phyloP scores from a whole-genome alignment of 345 rosid species.

The Camelina hispida region DNA sequence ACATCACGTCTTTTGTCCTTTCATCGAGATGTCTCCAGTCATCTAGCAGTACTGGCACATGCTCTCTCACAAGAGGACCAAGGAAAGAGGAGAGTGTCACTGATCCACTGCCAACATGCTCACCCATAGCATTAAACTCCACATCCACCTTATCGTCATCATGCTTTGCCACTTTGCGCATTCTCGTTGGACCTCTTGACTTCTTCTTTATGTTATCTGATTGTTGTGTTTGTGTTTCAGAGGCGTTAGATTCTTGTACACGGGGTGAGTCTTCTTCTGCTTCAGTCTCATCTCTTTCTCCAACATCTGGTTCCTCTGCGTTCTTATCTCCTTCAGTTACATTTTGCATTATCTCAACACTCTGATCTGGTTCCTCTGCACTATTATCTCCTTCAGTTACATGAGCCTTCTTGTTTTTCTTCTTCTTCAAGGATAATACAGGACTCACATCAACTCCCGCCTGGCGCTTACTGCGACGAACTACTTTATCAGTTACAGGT shows the following conservation, averaged over 20 bases:
- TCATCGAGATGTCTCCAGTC: background rate
- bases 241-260: too few relatives aligned
- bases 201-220: too few relatives aligned
- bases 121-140: background rate
- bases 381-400: too few relatives aligned
- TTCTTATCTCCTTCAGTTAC: background rate
- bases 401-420: background rate
- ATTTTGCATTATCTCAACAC: too few relatives aligned
- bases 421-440: background rate
- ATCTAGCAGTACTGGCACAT: background rate
- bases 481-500: background rate
- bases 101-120: background rate
- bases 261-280: too few relatives aligned
- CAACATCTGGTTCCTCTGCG: background rate
- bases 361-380: too few relatives aligned
- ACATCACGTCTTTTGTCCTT: background rate
- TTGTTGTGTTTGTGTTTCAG: too few relatives aligned
- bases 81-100: background rate
- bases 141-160: too few relatives aligned
- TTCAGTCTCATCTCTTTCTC: background rate
- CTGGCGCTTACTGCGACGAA: constrained; percentile 7
- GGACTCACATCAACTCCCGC: constrained; percentile 8
- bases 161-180: too few relatives aligned
- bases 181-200: too few relatives aligned
- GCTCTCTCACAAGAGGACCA: background rate